phyloP scores from a whole-genome alignment of 169 alveolate species.

The Cryptosporidium bovis region DNA sequence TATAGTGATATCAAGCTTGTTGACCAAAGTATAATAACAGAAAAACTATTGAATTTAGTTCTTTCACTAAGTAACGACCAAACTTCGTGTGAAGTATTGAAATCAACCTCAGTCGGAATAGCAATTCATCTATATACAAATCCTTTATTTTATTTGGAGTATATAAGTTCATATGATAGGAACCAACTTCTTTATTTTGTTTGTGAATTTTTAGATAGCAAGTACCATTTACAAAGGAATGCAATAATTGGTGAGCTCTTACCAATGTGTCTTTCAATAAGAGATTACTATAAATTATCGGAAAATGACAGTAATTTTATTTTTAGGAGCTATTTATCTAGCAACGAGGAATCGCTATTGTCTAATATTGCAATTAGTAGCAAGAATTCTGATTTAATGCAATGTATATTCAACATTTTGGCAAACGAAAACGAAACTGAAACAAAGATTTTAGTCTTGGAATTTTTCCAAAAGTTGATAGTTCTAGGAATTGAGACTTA shows the following conservation, averaged over 20 bases:
- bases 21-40: slow-evolving; percentile 57
- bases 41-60: slow-evolving; percentile 35
- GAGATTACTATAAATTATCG: slow-evolving; percentile 27
- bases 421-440: slow-evolving; percentile 39
- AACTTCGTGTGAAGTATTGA: slow-evolving; percentile 34
- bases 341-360: not conserved
- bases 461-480: slow-evolving; percentile 16
- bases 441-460: slow-evolving; percentile 2
- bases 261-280: slow-evolving; percentile 32
- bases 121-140: slow-evolving; percentile 59
- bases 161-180: slow-evolving; percentile 41
- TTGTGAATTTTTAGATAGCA: slow-evolving; percentile 16
- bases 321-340: slow-evolving; percentile 5
- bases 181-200: slow-evolving; percentile 16
- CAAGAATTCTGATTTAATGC: slow-evolving; percentile 13
- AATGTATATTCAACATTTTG: slow-evolving; percentile 4
- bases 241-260: slow-evolving; percentile 34
- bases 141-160: slow-evolving; percentile 54
- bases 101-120: slow-evolving; percentile 65
- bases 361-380: not conserved
- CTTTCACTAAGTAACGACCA: slow-evolving; percentile 30
- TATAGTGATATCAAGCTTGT: slow-evolving; percentile 30
- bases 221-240: slow-evolving; percentile 24
- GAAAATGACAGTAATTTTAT: not conserved
- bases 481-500: slow-evolving; percentile 44